Percentiles rank a stretch among this genome's conserved stretches.
These are phyloP conservation scores for Xylaria venustula DNA, from an alignment of 495 filamentous ascomycete species.

Conservation along the genomic window DNA sequence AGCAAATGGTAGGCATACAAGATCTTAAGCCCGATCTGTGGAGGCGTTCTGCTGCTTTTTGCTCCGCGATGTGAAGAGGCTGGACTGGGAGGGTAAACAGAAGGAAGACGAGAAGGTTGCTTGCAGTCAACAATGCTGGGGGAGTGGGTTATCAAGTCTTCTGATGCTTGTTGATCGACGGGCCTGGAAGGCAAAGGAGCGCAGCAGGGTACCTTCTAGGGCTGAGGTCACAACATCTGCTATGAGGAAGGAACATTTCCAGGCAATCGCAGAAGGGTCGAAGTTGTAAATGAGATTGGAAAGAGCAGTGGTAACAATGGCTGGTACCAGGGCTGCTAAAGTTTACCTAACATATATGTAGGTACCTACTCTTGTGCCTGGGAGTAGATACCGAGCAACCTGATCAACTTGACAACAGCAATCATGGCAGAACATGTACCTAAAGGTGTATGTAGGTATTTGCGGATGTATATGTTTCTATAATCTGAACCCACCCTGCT, in stretches of 20 bases:
- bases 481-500: too few species aligned
- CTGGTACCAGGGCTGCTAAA: too few species aligned
- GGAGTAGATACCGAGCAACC: too few species aligned
- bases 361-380: too few species aligned
- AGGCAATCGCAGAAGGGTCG: too few species aligned
- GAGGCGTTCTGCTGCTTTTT: slow-evolving; percentile 20
- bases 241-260: not conserved
- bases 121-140: not conserved
- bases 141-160: not conserved
- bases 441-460: too few species aligned
- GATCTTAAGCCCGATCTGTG: slow-evolving; percentile 25
- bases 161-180: not conserved
- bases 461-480: too few species aligned
- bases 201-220: slow-evolving; percentile 13
- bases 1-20: slow-evolving; percentile 29
- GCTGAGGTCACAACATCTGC: not conserved
- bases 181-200: not conserved
- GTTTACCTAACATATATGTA: too few species aligned
- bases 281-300: too few species aligned
- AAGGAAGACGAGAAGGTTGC: not conserved
- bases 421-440: too few species aligned
- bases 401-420: too few species aligned
- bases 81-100: slow-evolving; percentile 1
- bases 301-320: too few species aligned
- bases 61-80: slow-evolving; percentile 14